Evolutionary conservation across 805 yeast genomes (phyloP), one percentile per base, ranked within the genome.

Genomic region (Candida easanensis): DNA sequence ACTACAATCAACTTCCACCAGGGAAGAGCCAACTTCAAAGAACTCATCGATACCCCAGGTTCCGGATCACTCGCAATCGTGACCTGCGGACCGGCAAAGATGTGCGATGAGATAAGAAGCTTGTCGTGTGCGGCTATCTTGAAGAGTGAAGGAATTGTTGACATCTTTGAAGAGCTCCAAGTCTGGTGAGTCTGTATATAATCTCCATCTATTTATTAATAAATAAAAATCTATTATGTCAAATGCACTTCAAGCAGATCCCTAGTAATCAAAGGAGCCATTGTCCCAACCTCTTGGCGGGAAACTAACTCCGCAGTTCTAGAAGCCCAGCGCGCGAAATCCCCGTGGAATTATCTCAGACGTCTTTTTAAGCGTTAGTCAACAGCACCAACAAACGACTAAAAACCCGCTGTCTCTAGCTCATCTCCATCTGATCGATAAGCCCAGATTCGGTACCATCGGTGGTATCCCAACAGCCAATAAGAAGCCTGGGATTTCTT

Each of bases 91-190:
- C 84, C 82, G 37, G 73, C 78, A 26, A 41, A 60, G 5, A 73
- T 81, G 73, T 80, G 72, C 50, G 89, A 82, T 54, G 70, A 65
- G 3, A 51, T 80, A 17, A 71, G 91, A 56, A 57, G 65, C 3
- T 16, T 46, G 1, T 73, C 80, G 4, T 67, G 74, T 0, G 50
- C 65, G 33, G 58, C 73, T 43, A 58, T 79, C 39, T 62, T 68
- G 26, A 48, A 61, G 22, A 62, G 65, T 40, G 59, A 70, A 14
- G 66, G 72, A 38, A 71, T 85, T 34, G 74, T 85, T 16, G 90
- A 83, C 48, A 80, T 80, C 54, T 81, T 70, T 56, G 95, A 88
- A 58, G 90, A 84, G 56, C 71, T 83, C 38, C 88, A 84, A 64
- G 70, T 74, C 13, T 86, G 95, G 95, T 80, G 35, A 47, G 25